Evolutionary conservation across 2,329 filamentous ascomycete genomes (phyloP), one percentile per base, ranked within the genome.

Genomic region (Cucurbitaria berberidis): DNA sequence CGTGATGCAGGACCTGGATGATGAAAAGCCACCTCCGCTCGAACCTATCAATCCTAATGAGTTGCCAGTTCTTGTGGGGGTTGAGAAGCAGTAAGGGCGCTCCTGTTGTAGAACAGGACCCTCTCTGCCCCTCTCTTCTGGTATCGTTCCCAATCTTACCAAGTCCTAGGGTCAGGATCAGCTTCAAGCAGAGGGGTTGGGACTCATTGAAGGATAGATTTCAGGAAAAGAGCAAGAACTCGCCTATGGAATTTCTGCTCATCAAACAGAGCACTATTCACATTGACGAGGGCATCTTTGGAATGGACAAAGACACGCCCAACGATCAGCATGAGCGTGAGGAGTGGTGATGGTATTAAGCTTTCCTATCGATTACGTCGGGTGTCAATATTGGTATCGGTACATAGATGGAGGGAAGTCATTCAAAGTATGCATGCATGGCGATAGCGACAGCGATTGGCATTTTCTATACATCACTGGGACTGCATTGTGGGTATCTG

Each of bases 41-140:
- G 52, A 60, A 22, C 47, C 51, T 2, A 41, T 41, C n/a, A 51
- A 53, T n/a, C 62, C 57, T 34, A 15, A 50, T 9, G 50, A 55
- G n/a, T 24, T 69, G 5, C 54, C 62, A 19, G 55, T 71, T 5
- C 65, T 71, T 18, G 61, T 69, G n/a, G 68, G 68, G 5, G 45
- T 71, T 26, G 66, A 67, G 48, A 64, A 67, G 60, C 45, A 55
- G 61, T 69, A 63, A 67, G 63, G 45, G 39, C 51, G 36, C 19
- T 39, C 45, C 38, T 39, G 26, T 48, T 34, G 15, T 35, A 53
- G 40, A 41, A 24, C 27, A 15, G 16, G 27, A 10, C 32, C 36
- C 27, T 35, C 10, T 13, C 22, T 6, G 13, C 7, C 6, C 10
- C 13, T 10, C 13, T 34, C 15, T 8, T 10, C 5, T 34, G 30